phyloP scores from a whole-genome alignment of 2,329 filamentous ascomycete species.

The Chalara sp. region DNA sequence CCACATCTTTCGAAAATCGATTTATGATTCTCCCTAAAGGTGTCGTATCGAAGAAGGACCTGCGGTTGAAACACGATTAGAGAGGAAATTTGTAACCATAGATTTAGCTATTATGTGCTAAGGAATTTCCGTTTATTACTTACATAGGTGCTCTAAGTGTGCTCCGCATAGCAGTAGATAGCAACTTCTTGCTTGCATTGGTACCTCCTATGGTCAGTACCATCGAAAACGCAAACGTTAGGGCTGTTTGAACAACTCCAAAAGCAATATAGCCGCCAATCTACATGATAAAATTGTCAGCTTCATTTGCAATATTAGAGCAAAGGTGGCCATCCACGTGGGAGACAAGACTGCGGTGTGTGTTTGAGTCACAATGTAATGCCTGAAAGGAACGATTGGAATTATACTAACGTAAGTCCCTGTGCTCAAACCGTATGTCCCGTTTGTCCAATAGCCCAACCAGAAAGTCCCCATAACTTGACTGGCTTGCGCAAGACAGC shows the following conservation, averaged over 20 bases:
- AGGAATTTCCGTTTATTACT: no score
- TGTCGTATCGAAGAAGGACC: conserved; percentile 62
- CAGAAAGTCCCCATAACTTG: conserved; percentile 84
- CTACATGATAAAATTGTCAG: conserved; percentile 23
- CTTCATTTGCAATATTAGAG: no score
- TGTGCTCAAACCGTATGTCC: conserved; percentile 44
- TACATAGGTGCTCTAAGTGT: conserved; percentile 58
- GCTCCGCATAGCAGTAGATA: conserved; percentile 52
- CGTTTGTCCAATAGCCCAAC: conserved; percentile 83
- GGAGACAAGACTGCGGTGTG: no score
- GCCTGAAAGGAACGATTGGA: neutral
- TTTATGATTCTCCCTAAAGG: conserved; percentile 68
- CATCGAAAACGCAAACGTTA: conserved; percentile 57
- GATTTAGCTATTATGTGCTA: no score
- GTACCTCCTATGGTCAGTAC: conserved; percentile 50
- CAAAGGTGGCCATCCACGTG: no score
- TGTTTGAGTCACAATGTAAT: neutral
- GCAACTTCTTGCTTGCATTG: conserved; percentile 48
- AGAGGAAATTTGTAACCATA: no score
- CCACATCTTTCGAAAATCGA: conserved; percentile 90
- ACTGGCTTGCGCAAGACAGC: conserved; percentile 60
- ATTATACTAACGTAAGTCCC: conserved; percentile 50
- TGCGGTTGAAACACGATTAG: no score
- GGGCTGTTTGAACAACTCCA: conserved; percentile 44
- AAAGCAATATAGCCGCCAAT: conserved; percentile 57